These are phyloP conservation scores for Colletotrichum salicis DNA, from an alignment of 2,329 filamentous ascomycete species.

Conservation along the genomic window DNA sequence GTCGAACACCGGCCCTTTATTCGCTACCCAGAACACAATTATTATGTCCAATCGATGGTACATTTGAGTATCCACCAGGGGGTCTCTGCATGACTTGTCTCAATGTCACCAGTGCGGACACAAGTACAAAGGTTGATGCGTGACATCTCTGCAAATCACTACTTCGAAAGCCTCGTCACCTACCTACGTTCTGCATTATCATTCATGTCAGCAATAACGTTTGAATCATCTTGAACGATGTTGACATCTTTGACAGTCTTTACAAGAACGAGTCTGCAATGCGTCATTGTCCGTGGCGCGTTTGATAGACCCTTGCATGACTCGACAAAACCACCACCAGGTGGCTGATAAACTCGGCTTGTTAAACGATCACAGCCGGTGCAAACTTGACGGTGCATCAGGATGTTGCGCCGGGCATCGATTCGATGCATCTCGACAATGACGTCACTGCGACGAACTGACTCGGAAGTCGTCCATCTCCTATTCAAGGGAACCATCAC, in stretches of 20 bases:
- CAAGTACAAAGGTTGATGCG: not conserved
- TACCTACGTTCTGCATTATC: conserved; percentile 4
- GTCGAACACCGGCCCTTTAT: not conserved
- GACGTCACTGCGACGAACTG: conserved; percentile 20
- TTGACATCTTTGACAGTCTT: not conserved
- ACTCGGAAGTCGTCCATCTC: conserved; percentile 16
- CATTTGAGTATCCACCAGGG: conserved; percentile 3
- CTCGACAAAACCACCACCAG: not conserved
- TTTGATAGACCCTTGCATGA: conserved; percentile 19
- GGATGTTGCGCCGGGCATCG: conserved; percentile 12
- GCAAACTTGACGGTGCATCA: conserved; percentile 17
- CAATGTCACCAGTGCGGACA: too few species aligned
- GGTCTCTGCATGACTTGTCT: not conserved
- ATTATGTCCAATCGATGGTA: conserved; percentile 28
- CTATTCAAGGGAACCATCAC: conserved; percentile 28
- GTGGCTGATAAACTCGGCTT: conserved; percentile 4
- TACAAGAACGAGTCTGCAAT: conserved; percentile 2
- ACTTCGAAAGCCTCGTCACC: conserved; percentile 4
- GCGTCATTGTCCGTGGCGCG: conserved; percentile 12
- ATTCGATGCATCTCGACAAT: conserved; percentile 24
- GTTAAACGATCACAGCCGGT: not conserved
- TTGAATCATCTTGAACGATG: not conserved
- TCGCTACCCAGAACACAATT: not conserved
- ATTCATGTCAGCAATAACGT: not conserved
- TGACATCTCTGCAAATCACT: not conserved